Percentiles rank a stretch among this genome's conserved stretches.
phyloP scores from a whole-genome alignment of 495 filamentous ascomycete species.

The Penicillium samsonianum region DNA sequence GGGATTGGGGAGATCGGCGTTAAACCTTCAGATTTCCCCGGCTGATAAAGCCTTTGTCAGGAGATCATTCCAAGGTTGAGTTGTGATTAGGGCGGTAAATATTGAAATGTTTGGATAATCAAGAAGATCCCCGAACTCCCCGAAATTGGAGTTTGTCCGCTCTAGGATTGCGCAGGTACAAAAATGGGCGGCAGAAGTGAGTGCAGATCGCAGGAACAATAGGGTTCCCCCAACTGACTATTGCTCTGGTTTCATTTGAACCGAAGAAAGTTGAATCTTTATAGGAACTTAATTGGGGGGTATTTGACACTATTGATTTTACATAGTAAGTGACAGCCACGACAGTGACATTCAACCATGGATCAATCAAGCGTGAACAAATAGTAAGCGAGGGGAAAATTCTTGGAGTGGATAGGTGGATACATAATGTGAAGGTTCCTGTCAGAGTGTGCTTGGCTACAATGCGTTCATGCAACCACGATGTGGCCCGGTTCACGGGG shows the following conservation, averaged over 20 bases:
- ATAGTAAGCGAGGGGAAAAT: neutral
- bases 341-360: neutral
- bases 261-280: too few relatives aligned
- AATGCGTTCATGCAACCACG: neutral
- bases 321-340: neutral
- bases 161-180: neutral
- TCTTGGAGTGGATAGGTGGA: neutral
- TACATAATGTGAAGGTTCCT: too few relatives aligned
- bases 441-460: neutral
- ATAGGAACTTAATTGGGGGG: neutral
- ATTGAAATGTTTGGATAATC: neutral
- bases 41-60: neutral
- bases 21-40: neutral
- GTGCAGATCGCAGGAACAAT: constrained; percentile 1
- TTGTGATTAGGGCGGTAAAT: neutral
- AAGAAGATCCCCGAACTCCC: neutral
- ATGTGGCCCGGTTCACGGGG: neutral
- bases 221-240: neutral
- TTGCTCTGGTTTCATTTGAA: too few relatives aligned
- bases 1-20: constrained; percentile 1
- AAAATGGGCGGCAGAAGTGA: neutral
- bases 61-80: neutral
- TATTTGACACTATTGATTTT: constrained; percentile 4
- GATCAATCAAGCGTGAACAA: neutral
- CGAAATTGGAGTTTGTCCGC: neutral